Evolutionary conservation across 1,139 yeast genomes (phyloP), one percentile per base, ranked within the genome.

Genomic region (Geotrichum aggregatum): DNA sequence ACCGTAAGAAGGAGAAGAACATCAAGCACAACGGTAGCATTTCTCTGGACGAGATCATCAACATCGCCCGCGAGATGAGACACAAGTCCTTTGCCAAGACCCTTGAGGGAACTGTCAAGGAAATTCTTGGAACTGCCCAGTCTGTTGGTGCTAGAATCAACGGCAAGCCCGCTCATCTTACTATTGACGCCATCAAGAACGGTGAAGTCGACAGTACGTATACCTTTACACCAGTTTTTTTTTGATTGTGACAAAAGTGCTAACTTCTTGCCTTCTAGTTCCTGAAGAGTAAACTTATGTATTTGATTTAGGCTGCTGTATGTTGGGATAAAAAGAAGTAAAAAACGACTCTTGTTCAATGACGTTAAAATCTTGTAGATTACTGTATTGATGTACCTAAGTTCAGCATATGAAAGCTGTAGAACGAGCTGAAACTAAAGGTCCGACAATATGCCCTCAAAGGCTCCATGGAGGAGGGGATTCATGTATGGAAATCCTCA

Each of bases 1-100:
- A 92, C 85, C 86, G 97, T 83, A 92, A 92, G 95, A 92, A 92
- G 95, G 98, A 92, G 76, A 92, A 92, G 94, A 91, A 94, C 82
- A 89, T 94, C 77, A 91, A 91, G 84, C 99, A 92, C 88, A 84
- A 84, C 75, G 99, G 99, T 81, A 92, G 89, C 91, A 84, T 92
- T 73, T 88, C 96, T 71, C 83, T 92, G 72, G 96, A 91, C 71
- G 97, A 92, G 80, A 87, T 92, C 77, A 83, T 80, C 76, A 96
- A 89, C 76, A 87, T 92, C 74, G 98, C 98, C 71, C 92, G 97
- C 80, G 84, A 84, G 74, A 92, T 92, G 98, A 85, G 81, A 76
- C 87, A 85, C 75, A 92, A 92, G 82, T 91, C 98, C 63, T 89
- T 92, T 77, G 97, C 98, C 81, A 92, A 91, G 86, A 87, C 73